phyloP scores from a whole-genome alignment of 345 rosid genomes.

The Pugionium dolabratum region DNA sequence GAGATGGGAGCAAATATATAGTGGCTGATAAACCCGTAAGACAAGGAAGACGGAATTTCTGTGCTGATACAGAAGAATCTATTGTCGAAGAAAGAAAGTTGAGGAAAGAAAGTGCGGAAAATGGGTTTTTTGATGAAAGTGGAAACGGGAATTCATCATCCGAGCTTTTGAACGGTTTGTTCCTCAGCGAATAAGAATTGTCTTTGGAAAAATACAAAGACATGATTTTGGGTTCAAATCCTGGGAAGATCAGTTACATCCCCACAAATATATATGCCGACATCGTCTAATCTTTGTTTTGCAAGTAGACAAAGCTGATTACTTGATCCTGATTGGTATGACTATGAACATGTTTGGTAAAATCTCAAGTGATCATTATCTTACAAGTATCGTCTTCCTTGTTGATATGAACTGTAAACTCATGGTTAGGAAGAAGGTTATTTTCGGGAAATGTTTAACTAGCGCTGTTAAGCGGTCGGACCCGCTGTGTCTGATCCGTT shows the following conservation, averaged over 20 bases:
- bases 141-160: constrained; percentile 49
- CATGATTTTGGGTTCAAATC: constrained; percentile 3
- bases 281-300: constrained; percentile 1
- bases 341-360: neutral
- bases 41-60: constrained; percentile 56
- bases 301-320: neutral
- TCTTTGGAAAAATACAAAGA: neutral
- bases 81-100: constrained; percentile 64
- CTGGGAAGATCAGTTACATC: neutral
- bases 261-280: constrained; percentile 1
- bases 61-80: constrained; percentile 66
- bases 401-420: too few relatives aligned
- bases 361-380: too few relatives aligned
- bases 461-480: too few relatives aligned
- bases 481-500: too few relatives aligned
- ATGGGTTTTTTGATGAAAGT: constrained; percentile 65
- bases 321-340: neutral
- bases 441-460: too few relatives aligned
- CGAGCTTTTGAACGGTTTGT: constrained; percentile 63
- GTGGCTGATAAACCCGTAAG: constrained; percentile 73
- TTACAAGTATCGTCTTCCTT: too few relatives aligned
- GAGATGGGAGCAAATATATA: constrained; percentile 80
- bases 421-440: too few relatives aligned
- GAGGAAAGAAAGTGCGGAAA: constrained; percentile 56
- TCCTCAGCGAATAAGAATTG: constrained; percentile 38